Percentiles rank a stretch among this genome's conserved stretches.
phyloP scores from a whole-genome alignment of 768 basidiomycete species.

The Kwoniella europaea region DNA sequence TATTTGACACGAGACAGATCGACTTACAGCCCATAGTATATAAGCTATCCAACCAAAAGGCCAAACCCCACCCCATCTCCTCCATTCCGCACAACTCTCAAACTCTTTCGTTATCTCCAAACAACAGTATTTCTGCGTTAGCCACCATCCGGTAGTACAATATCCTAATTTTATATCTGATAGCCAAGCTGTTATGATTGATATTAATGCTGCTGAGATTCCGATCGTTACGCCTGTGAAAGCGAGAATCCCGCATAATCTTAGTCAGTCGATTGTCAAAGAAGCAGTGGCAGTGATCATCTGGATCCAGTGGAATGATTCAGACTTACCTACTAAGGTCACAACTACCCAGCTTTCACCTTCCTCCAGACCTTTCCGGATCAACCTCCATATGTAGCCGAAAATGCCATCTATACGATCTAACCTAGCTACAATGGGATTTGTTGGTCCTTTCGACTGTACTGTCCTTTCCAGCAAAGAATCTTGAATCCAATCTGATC shows the following conservation, averaged over 20 bases:
- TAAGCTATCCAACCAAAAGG: slow-evolving; percentile 77
- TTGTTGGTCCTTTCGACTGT: slow-evolving; percentile 59
- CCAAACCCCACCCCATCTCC: slow-evolving; percentile 77
- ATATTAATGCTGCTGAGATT: slow-evolving; percentile 89
- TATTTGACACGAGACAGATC: not conserved
- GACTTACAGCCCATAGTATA: slow-evolving; percentile 82
- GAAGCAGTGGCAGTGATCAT: not conserved
- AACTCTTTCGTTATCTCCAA: slow-evolving; percentile 83
- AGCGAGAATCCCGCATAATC: not conserved
- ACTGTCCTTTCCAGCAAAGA: slow-evolving; percentile 84
- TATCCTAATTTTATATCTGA: slow-evolving; percentile 98
- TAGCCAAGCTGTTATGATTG: slow-evolving; percentile 95
- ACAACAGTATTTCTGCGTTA: slow-evolving; percentile 97
- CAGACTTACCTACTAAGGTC: slow-evolving; percentile 77
- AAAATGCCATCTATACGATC: slow-evolving; percentile 45
- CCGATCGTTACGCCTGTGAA: slow-evolving; percentile 82
- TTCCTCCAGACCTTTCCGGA: slow-evolving; percentile 67
- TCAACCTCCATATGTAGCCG: slow-evolving; percentile 65
- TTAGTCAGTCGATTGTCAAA: not conserved
- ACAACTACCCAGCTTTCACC: slow-evolving; percentile 93
- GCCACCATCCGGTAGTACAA: slow-evolving; percentile 95
- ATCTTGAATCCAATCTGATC: slow-evolving; percentile 93
- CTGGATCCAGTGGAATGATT: not conserved
- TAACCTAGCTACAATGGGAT: slow-evolving; percentile 59
- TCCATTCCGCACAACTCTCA: slow-evolving; percentile 86